Evolutionary conservation across 164 flowering plant species (phyloP), one percentile per base, ranked within the genome.

Genomic region (Macadamia tetraphylla): DNA sequence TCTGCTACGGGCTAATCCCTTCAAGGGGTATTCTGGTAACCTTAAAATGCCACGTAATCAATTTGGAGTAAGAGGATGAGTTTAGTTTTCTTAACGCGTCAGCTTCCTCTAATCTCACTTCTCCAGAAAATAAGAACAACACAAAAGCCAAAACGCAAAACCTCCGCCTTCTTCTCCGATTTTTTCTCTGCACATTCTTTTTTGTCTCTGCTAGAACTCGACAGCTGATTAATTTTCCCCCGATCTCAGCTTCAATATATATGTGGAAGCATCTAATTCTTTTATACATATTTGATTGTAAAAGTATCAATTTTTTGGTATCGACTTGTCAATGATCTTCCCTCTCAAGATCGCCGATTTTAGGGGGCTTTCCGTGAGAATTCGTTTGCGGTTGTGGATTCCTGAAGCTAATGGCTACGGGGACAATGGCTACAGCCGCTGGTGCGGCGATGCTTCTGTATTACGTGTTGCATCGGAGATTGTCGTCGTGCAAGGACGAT

Each of bases 381-480:
- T 65, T 55, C 60, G 68, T 23, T 65, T 1, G 5, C 29, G 8
- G 5, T 57, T 56, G 29, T 3, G 14, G 35, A 40, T 31, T 66
- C n/a, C 18, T 12, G 11, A 59, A 57, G 23, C 32, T 56, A n/a
- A 88, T 88, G 93, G 89, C 90, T 72, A 84, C 86, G 44, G 85
- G 77, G 58, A 71, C 88, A 65, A 70, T 84, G 86, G 90, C 82
- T 62, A 84, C 93, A 3, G 90, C 90, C 3, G 88, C 87, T 6
- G 93, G 88, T 23, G 90, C 85, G 9, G 88, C 84, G 53, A 79
- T 81, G 71, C 53, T 88, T 31, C 68, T 86, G 40, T 88, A 85
- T 67, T 86, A 73, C 55, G 63, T 81, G 7, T 60, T 80, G 67
- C 76, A 72, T 56, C 77, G 87, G 74, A 80, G 80, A 43, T 32